These are phyloP conservation scores for Aspergillus puulaauensis DNA, from an alignment of 2,329 filamentous ascomycete genomes.

Conservation along the genomic window DNA sequence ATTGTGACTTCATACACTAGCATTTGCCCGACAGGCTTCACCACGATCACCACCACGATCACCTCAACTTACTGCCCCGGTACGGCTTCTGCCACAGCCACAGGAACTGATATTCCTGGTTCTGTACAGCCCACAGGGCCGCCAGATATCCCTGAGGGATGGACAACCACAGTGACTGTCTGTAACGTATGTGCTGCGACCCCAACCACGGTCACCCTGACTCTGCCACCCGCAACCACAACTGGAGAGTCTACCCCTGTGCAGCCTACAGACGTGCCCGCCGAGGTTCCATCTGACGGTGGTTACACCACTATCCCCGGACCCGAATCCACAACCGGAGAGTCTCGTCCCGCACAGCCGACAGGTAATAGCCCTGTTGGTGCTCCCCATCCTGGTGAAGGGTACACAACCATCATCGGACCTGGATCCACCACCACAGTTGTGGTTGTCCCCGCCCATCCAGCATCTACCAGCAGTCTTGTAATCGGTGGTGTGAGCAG, in stretches of 20 bases:
- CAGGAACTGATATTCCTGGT: constrained; percentile 21
- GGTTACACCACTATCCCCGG: neutral
- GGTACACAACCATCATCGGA: neutral
- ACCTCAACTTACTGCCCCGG: constrained; percentile 40
- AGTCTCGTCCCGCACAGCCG: neutral
- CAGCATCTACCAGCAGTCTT: constrained; percentile 8
- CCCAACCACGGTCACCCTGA: constrained; percentile 40
- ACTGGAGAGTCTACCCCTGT: neutral
- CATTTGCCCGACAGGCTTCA: constrained; percentile 45
- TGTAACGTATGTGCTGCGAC: constrained; percentile 40
- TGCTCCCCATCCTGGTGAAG: neutral
- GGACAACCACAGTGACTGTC: constrained; percentile 42
- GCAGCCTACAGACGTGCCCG: neutral
- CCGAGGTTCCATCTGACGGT: constrained; percentile 4
- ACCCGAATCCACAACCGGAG: neutral
- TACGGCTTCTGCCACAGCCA: constrained; percentile 28
- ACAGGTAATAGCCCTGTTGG: neutral
- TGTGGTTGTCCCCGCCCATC: neutral
- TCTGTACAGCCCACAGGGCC: constrained; percentile 14
- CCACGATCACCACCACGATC: constrained; percentile 39
- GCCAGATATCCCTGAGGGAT: constrained; percentile 33
- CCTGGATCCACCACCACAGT: constrained; percentile 5
- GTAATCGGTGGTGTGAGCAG: constrained; percentile 3
- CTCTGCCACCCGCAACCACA: constrained; percentile 23
- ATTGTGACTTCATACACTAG: constrained; percentile 42